A percentile compares a stretch with the other conserved stretches of the same genome.
These are phyloP conservation scores for Colletotrichum sidae DNA, from an alignment of 2,329 filamentous ascomycete species.

Conservation along the genomic window DNA sequence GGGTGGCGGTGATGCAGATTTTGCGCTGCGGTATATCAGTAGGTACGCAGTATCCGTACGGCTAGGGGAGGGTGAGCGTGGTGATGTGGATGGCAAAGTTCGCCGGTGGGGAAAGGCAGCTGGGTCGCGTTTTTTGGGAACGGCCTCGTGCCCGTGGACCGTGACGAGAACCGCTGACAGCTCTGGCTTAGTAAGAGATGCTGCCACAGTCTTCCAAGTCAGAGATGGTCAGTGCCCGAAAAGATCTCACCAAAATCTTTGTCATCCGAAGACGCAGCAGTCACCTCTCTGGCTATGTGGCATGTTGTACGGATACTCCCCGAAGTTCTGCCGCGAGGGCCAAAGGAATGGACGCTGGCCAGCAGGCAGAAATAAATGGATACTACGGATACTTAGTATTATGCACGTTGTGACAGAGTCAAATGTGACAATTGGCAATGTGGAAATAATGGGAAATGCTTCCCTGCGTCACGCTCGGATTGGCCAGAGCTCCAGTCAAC, in stretches of 20 bases:
- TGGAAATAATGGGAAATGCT: slow-evolving; percentile 32
- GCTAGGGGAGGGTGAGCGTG: slow-evolving; percentile 16
- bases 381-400: no score
- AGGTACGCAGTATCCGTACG: background rate
- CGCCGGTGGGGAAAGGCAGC: slow-evolving; percentile 9
- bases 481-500: slow-evolving; percentile 27
- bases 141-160: no score
- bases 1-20: slow-evolving; percentile 22
- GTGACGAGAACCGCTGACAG: no score
- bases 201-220: no score
- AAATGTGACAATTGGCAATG: slow-evolving; percentile 1
- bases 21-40: slow-evolving; percentile 30
- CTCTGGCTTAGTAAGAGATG: no score
- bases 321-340: slow-evolving; percentile 22
- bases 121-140: slow-evolving; percentile 16
- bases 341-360: slow-evolving; percentile 7
- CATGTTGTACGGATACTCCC: background rate
- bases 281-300: no score
- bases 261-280: slow-evolving; percentile 8
- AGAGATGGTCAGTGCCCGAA: background rate
- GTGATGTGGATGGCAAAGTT: background rate
- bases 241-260: slow-evolving; percentile 3
- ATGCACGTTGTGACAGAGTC: background rate
- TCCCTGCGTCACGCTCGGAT: slow-evolving; percentile 2
- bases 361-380: background rate